phyloP scores from a whole-genome alignment of 2,329 filamentous ascomycete genomes.

The Botrytis medusae region DNA sequence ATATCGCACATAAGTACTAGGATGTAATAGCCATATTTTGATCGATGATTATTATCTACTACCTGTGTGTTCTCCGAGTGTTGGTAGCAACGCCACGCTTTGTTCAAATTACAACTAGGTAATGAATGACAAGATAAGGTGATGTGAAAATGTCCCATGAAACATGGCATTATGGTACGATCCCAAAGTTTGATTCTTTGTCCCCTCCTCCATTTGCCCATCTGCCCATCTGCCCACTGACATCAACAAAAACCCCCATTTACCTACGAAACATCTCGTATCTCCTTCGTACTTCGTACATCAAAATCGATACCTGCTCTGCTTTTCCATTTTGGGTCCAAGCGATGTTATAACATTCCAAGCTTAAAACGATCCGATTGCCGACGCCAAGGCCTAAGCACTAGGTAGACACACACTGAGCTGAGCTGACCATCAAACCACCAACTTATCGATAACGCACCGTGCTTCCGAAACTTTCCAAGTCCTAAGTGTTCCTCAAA shows the following conservation, averaged over 20 bases:
- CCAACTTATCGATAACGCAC: slow-evolving; percentile 14
- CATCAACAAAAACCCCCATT: neutral
- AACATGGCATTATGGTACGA: neutral
- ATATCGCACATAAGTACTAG: neutral
- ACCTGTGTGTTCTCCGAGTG: neutral
- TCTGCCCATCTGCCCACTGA: neutral
- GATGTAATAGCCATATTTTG: neutral
- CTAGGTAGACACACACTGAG: neutral
- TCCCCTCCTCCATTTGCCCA: neutral
- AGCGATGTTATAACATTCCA: neutral
- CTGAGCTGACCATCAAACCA: neutral
- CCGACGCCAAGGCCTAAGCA: neutral
- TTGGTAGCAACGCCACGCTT: neutral
- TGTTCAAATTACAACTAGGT: too few relatives aligned
- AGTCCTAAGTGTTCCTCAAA: neutral
- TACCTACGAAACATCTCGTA: neutral
- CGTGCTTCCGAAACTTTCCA: neutral
- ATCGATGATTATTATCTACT: too few relatives aligned
- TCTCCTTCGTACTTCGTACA: neutral
- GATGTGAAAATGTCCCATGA: neutral
- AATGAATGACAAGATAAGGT: neutral
- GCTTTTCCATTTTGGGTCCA: neutral
- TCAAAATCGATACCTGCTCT: neutral
- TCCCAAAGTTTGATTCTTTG: neutral
- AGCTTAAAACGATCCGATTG: neutral